These are phyloP conservation scores for Cyberlindnera sargentensis DNA, from an alignment of 805 yeast species.

Conservation along the genomic window DNA sequence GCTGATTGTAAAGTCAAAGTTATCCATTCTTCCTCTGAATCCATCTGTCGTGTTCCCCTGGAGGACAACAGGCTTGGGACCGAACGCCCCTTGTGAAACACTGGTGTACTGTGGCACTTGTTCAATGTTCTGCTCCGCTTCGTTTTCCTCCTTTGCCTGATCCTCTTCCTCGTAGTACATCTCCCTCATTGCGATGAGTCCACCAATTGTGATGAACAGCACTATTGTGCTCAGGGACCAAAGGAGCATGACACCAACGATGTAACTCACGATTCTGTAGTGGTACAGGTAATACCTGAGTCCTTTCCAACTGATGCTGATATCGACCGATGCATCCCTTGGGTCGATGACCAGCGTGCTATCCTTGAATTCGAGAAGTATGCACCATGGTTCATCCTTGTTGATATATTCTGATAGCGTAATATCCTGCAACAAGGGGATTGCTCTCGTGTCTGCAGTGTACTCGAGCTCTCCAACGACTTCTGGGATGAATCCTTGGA, in stretches of 20 bases:
- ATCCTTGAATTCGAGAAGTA: conserved; percentile 20
- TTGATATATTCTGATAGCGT: conserved; percentile 8
- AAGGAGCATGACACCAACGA: conserved; percentile 12
- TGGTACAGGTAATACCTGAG: conserved; percentile 20
- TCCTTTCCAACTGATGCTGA: conserved; percentile 20
- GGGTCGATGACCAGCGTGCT: conserved; percentile 15
- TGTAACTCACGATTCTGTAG: conserved; percentile 18
- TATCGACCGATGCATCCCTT: conserved; percentile 9
- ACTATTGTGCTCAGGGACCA: conserved; percentile 16
- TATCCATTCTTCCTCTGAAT: neutral
- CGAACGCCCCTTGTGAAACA: too few relatives aligned
- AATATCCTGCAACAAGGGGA: conserved; percentile 11
- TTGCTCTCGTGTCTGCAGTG: neutral
- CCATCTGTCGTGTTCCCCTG: neutral
- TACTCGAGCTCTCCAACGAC: conserved; percentile 5
- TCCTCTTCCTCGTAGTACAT: neutral
- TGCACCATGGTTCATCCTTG: conserved; percentile 10
- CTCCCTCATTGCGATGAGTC: conserved; percentile 13
- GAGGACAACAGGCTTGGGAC: neutral
- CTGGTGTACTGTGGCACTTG: too few relatives aligned
- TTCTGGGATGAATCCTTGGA: conserved; percentile 16
- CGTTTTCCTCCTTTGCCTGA: neutral
- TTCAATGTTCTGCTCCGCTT: neutral
- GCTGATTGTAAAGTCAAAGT: neutral
- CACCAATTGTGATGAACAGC: conserved; percentile 13